Base-by-base conservation (phyloP, 306 rosid species). In the Ormosia semicastrata region DNA sequence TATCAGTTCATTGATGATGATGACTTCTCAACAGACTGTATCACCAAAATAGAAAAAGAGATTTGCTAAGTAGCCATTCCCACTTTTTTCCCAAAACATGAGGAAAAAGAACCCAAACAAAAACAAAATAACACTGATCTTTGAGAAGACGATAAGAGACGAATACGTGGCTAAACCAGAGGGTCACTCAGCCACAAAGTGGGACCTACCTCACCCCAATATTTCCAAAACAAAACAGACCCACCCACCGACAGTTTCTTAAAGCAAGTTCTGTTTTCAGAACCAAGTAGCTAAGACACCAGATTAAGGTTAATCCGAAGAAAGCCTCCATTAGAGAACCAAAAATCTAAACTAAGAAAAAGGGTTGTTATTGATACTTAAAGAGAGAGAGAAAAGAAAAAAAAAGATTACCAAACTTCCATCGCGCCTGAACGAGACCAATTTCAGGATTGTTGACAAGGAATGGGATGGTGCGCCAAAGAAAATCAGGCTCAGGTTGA, bases 401-500 rank as follows among this genome's bases (percentile, higher is more conserved):
- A 14, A n/a, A 5, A 15, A 49, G 13, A 49, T 87, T 90, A 95
- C 99, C 99, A 52, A 95, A 95, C 41, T 89, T 93, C 99, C 99
- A 95, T 1, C 99, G 96, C 40, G 98, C 86, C 67, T 95, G 99
- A 83, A 92, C 87, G 47, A 95, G 93, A 4, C 90, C 98, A 0
- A 95, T 78, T 79, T 89, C 82, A 30, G 96, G 88, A 77, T 92
- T 95, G 80, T 95, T 97, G 10, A 82, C 82, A 1, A 93, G 86
- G 71, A 90, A 95, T 49, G 99, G 99, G n/a, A 95, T 74, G 33
- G 94, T 87, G 8, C 97, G 98, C 89, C 95, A 88, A 29, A 95
- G 85, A 75, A 86, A 95, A 80, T 95, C 92, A 2, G 97, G 88
- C 69, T 95, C 98, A 0, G 99, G 99, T 32, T 93, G 99, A 78